phyloP scores from a whole-genome alignment of 371 early-diverging fungal species.

The Conidiobolus incongruus region DNA sequence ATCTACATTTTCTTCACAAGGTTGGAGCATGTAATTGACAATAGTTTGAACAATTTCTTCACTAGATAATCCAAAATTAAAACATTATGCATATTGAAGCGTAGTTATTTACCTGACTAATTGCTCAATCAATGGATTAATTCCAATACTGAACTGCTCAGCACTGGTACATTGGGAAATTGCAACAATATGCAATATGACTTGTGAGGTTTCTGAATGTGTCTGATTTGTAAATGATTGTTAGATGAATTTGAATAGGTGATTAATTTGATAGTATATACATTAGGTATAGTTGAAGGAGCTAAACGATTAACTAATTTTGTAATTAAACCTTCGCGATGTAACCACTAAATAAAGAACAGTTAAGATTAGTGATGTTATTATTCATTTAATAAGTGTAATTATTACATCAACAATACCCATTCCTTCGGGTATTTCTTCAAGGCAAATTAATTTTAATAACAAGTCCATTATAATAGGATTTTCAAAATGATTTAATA shows the following conservation, averaged over 20 bases:
- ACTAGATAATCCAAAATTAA: slow-evolving; percentile 17
- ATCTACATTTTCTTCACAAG: slow-evolving; percentile 6
- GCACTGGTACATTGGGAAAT: slow-evolving; percentile 54
- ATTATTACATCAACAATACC: too few species aligned
- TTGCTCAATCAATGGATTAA: slow-evolving; percentile 33
- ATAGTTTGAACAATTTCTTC: slow-evolving; percentile 36
- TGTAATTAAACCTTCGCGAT: slow-evolving; percentile 47
- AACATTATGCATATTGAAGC: background rate
- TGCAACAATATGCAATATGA: slow-evolving; percentile 73
- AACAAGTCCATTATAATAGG: slow-evolving; percentile 76
- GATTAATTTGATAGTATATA: too few species aligned
- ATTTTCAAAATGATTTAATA: slow-evolving; percentile 59
- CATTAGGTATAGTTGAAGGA: too few species aligned
- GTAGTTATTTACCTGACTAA: slow-evolving; percentile 33
- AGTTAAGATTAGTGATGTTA: too few species aligned
- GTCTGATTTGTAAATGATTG: slow-evolving; percentile 20
- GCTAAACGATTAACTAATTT: slow-evolving; percentile 51
- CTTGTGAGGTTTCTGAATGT: slow-evolving; percentile 74
- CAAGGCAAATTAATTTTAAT: slow-evolving; percentile 72
- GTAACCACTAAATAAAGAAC: slow-evolving; percentile 69
- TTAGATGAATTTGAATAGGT: too few species aligned
- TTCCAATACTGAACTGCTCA: slow-evolving; percentile 37
- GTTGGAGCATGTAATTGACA: slow-evolving; percentile 66
- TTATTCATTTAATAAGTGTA: too few species aligned
- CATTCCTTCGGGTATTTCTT: slow-evolving; percentile 64